Evolutionary conservation across 257 asterid species (phyloP).

Genomic region (Echites panduratus): DNA sequence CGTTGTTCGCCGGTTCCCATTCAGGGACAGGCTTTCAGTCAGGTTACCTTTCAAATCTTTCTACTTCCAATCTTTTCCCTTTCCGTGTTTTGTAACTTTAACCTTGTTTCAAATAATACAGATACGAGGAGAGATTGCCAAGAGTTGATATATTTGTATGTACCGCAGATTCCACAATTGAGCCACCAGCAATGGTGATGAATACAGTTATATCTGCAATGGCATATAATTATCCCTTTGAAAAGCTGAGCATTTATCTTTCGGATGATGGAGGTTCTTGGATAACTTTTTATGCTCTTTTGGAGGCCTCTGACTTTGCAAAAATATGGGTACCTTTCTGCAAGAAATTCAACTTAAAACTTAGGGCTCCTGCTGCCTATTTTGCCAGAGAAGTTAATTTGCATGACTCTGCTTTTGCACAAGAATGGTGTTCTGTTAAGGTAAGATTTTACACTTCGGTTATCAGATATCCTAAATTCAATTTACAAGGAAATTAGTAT

Average conservation of each 20-base stretch:
- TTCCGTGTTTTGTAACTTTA: background rate
- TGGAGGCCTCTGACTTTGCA: conserved; percentile 41
- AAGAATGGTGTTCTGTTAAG: conserved; percentile 34
- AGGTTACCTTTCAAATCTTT: conserved; percentile 21
- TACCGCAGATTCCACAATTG: conserved; percentile 50
- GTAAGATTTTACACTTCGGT: conserved; percentile 12
- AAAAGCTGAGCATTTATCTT: conserved; percentile 42
- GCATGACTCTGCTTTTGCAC: conserved; percentile 16
- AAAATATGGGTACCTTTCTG: conserved; percentile 51
- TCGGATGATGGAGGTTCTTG: conserved; percentile 63
- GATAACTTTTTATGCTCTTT: conserved; percentile 44
- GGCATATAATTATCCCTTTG: conserved; percentile 40
- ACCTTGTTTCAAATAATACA: conserved; percentile 4
- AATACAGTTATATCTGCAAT: conserved; percentile 42
- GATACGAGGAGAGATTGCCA: conserved; percentile 38
- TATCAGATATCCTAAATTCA: background rate
- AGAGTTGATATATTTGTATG: conserved; percentile 47
- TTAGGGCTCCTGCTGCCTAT: conserved; percentile 40
- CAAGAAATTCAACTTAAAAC: conserved; percentile 44
- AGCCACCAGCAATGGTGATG: conserved; percentile 47
- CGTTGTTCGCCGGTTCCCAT: conserved; percentile 40
- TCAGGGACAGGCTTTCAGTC: conserved; percentile 36
- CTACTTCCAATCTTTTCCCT: background rate
- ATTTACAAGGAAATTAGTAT: background rate
- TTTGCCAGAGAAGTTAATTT: conserved; percentile 18